phyloP scores from a whole-genome alignment of 1,284 basidiomycete species.

The Peniophora sp. region DNA sequence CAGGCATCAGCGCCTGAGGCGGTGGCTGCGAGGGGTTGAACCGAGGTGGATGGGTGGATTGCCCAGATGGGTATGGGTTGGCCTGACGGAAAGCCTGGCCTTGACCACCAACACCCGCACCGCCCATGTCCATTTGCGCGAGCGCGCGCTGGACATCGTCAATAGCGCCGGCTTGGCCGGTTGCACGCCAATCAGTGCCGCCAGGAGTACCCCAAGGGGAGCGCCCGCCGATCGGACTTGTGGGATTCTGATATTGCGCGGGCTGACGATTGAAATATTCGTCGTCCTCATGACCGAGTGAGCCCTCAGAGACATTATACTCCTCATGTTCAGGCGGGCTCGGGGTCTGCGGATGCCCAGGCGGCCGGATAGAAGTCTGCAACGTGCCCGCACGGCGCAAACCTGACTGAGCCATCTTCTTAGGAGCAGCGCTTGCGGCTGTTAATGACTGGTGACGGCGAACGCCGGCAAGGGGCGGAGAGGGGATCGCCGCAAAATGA shows the following conservation, averaged over 20 bases:
- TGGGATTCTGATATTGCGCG: conserved; percentile 35
- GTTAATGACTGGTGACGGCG: conserved; percentile 75
- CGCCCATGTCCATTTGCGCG: conserved; percentile 52
- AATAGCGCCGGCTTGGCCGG: conserved; percentile 34
- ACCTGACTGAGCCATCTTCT: conserved; percentile 36
- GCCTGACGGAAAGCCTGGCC: conserved; percentile 14
- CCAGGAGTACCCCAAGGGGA: conserved; percentile 55
- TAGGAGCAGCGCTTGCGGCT: conserved; percentile 35
- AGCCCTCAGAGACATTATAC: conserved; percentile 42
- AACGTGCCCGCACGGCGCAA: conserved; percentile 72
- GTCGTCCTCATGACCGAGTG: conserved; percentile 46
- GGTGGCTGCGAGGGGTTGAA: conserved; percentile 52
- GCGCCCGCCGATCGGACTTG: conserved; percentile 50
- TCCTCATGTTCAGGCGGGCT: conserved; percentile 52
- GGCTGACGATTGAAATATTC: conserved; percentile 32
- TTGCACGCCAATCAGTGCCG: conserved; percentile 54
- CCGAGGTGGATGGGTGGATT: conserved; percentile 54
- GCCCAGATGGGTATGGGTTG: conserved; percentile 26
- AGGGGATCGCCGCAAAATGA: conserved; percentile 48
- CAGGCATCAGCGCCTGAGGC: conserved; percentile 30
- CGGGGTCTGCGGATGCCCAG: conserved; percentile 25
- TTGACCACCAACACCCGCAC: no score
- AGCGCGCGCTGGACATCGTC: conserved; percentile 73
- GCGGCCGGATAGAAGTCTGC: conserved; percentile 29
- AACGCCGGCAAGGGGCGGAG: conserved; percentile 64